phyloP scores from a whole-genome alignment of 768 basidiomycete species.

The Lepiota venenata region DNA sequence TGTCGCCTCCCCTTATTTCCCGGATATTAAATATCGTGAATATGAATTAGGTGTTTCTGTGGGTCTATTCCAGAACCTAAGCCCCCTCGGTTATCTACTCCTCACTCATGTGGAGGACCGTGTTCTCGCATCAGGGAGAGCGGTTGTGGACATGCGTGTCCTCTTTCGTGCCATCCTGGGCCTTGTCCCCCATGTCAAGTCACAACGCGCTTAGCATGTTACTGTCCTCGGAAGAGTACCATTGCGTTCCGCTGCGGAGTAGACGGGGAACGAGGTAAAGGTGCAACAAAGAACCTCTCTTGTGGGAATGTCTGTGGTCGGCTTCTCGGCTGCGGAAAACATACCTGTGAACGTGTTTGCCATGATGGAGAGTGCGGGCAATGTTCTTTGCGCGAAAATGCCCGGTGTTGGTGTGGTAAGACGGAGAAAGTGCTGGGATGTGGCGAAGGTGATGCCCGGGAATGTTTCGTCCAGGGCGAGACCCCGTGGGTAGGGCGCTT shows the following conservation, averaged over 20 bases:
- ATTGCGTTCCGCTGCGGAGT: slow-evolving; percentile 59
- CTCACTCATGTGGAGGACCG: slow-evolving; percentile 72
- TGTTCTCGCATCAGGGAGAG: slow-evolving; percentile 57
- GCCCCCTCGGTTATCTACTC: slow-evolving; percentile 63
- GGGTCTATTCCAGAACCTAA: slow-evolving; percentile 70
- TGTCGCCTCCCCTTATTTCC: background rate
- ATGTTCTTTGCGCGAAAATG: slow-evolving; percentile 53
- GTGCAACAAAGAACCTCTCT: slow-evolving; percentile 28
- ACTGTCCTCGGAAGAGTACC: slow-evolving; percentile 62
- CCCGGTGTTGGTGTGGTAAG: slow-evolving; percentile 81
- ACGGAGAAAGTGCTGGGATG: slow-evolving; percentile 58
- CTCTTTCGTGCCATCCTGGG: slow-evolving; percentile 87
- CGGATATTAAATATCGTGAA: background rate
- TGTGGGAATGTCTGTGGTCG: slow-evolving; percentile 44
- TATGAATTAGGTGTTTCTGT: slow-evolving; percentile 76
- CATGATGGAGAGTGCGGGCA: slow-evolving; percentile 73
- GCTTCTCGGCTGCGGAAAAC: slow-evolving; percentile 65
- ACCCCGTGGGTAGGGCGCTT: slow-evolving; percentile 61
- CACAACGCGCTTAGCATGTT: slow-evolving; percentile 72
- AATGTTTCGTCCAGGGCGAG: slow-evolving; percentile 39
- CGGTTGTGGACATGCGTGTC: slow-evolving; percentile 79
- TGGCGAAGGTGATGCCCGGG: slow-evolving; percentile 51
- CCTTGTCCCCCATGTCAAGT: slow-evolving; percentile 94
- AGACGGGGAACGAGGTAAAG: slow-evolving; percentile 26
- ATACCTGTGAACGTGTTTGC: slow-evolving; percentile 65